These are phyloP conservation scores for Trichoderma brevicompactum DNA, from an alignment of 2,329 filamentous ascomycete species.

Conservation along the genomic window DNA sequence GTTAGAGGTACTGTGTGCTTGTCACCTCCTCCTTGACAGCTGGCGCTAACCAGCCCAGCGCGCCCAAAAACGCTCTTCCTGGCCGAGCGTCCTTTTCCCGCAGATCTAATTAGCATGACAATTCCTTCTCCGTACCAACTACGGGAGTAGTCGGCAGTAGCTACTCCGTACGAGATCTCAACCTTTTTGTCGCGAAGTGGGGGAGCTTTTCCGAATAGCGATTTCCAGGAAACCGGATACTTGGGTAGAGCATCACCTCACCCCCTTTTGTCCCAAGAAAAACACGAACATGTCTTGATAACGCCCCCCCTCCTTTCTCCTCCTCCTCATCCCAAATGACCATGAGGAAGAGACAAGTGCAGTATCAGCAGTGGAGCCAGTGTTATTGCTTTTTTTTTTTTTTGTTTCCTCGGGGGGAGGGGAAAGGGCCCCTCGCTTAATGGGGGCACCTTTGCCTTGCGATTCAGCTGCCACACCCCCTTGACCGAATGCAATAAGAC, in stretches of 20 bases:
- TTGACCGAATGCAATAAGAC: constrained; percentile 1
- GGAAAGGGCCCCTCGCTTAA: neutral
- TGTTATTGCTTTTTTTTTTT: neutral
- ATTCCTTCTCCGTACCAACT: neutral
- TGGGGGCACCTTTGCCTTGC: neutral
- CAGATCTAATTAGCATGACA: constrained; percentile 14
- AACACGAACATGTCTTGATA: neutral
- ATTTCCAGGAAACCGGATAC: constrained; percentile 16
- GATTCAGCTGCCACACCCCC: constrained; percentile 16
- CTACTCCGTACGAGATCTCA: constrained; percentile 7
- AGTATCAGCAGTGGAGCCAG: neutral
- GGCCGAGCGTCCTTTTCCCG: neutral
- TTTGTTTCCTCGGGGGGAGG: neutral
- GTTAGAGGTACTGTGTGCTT: neutral
- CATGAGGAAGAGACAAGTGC: neutral
- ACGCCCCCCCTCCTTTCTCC: too few relatives aligned
- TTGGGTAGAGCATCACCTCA: neutral
- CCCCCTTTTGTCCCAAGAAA: constrained; percentile 6
- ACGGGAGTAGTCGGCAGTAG: too few relatives aligned
- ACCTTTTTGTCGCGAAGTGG: neutral
- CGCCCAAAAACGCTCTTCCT: neutral
- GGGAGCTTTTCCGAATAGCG: constrained; percentile 5
- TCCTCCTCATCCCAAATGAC: neutral
- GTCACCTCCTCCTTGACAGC: constrained; percentile 1
- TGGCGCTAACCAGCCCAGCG: constrained; percentile 7